These are phyloP conservation scores for Sistotremastrum niveocremeum DNA, from an alignment of 768 basidiomycete genomes.

Conservation along the genomic window DNA sequence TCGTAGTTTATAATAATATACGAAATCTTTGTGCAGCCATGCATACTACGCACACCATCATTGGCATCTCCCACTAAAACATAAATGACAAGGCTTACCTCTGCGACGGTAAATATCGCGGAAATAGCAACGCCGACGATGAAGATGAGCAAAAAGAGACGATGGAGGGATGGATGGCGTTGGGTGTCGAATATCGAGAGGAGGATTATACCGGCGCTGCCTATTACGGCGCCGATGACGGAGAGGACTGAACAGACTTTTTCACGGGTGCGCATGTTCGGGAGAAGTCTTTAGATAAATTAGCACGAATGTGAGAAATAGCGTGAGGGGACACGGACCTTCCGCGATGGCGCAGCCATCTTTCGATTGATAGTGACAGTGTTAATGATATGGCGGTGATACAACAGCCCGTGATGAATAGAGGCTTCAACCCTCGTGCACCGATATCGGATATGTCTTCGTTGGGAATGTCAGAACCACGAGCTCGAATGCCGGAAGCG, in stretches of 20 bases:
- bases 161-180: constrained; percentile 36
- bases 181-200: constrained; percentile 62
- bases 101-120: constrained; percentile 59
- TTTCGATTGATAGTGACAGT: constrained; percentile 44
- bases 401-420: constrained; percentile 53
- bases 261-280: constrained; percentile 45
- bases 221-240: constrained; percentile 45
- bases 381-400: constrained; percentile 53
- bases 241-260: constrained; percentile 41
- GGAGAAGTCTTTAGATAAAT: constrained; percentile 31
- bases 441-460: constrained; percentile 73
- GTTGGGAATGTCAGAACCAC: constrained; percentile 28
- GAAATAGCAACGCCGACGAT: constrained; percentile 58
- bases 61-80: background rate
- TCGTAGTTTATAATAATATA: constrained; percentile 29
- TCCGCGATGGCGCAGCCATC: constrained; percentile 51
- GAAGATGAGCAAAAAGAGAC: constrained; percentile 55
- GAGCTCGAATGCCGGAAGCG: constrained; percentile 11
- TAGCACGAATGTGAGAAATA: background rate
- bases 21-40: constrained; percentile 49
- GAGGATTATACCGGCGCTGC: constrained; percentile 50
- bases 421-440: constrained; percentile 59
- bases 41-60: constrained; percentile 32
- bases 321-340: constrained; percentile 22
- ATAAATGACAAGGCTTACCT: constrained; percentile 26